Evolutionary conservation across 2,329 filamentous ascomycete species (phyloP), one percentile per base, ranked within the genome.

Genomic region (Aspergillus ibericus): DNA sequence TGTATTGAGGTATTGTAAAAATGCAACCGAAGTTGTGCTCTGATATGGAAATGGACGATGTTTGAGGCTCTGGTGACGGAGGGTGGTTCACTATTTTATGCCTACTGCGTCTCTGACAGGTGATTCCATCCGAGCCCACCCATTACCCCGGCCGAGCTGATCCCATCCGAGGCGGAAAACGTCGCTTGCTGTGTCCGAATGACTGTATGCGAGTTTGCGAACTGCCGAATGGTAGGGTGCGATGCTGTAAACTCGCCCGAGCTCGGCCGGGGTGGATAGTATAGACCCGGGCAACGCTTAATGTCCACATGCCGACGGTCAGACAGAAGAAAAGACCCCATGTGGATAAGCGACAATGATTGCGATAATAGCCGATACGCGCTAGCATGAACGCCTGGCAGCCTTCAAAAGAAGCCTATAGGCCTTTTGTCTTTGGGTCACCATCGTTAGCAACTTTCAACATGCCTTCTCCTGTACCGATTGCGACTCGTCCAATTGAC

Each of bases 391-490:
- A 22, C 13, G n/a, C 34, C 15, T 27, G 15, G 36, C 6, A n/a
- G n/a, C 13, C 5, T 22, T 53, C 38, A 53, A 32, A 53, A 53
- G 51, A 13, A 44, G 51, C 44, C n/a, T 25, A 4, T 10, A 1
- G n/a, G 16, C 4, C 44, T 9, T 25, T 29, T n/a, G 0, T 27
- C 16, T 16, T 8, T 4, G 15, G 7, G n/a, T 15, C 49, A 16
- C 25, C 18, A 16, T 9, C 18, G 36, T 8, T 5, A 53, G 20
- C 51, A 20, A 12, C n/a, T 27, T 27, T n/a, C 25, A 34, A 38
- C n/a, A 53, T 53, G 51, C 25, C 50, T 44, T 53, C 51, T 20
- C 51, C 51, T 18, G 51, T 53, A 4, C 51, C 51, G 8, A 25
- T 53, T n/a, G 36, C 36, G 27, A 53, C 51, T 22, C 51, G 51